Percentiles rank a stretch among this genome's conserved stretches.
Evolutionary conservation across 345 rosid genomes (phyloP).

Genomic region (Ceriops zippeliana): DNA sequence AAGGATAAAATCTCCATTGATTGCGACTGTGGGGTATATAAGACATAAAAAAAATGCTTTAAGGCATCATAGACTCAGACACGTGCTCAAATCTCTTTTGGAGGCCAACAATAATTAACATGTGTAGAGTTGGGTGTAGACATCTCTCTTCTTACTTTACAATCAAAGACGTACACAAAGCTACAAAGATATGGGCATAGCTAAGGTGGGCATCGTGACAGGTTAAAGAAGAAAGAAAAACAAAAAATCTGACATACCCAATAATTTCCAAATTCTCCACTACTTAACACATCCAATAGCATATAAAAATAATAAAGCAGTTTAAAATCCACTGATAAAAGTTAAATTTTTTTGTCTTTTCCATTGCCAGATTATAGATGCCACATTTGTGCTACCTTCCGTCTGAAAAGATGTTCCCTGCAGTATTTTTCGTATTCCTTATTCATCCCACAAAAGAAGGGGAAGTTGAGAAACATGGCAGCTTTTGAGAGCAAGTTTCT

Average conservation of each 20-base stretch:
- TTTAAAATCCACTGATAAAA: background rate
- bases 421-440: background rate
- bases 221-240: background rate
- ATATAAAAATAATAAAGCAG: background rate
- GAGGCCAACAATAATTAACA: constrained; percentile 9
- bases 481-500: too few relatives aligned
- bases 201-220: background rate
- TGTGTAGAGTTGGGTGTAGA: background rate
- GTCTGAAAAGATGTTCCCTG: background rate
- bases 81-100: background rate
- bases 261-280: background rate
- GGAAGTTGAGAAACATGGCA: too few relatives aligned
- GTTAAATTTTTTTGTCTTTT: background rate
- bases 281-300: background rate
- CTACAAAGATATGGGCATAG: constrained; percentile 4
- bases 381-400: background rate
- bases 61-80: background rate
- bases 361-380: background rate
- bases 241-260: constrained; percentile 2
- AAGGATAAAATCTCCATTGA: background rate
- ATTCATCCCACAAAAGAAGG: background rate
- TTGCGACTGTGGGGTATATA: background rate
- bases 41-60: background rate
- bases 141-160: background rate
- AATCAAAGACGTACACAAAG: constrained; percentile 8